These are phyloP conservation scores for Halophytophthora polymorphica DNA, from an alignment of 352 stramenopile species.

Conservation along the genomic window DNA sequence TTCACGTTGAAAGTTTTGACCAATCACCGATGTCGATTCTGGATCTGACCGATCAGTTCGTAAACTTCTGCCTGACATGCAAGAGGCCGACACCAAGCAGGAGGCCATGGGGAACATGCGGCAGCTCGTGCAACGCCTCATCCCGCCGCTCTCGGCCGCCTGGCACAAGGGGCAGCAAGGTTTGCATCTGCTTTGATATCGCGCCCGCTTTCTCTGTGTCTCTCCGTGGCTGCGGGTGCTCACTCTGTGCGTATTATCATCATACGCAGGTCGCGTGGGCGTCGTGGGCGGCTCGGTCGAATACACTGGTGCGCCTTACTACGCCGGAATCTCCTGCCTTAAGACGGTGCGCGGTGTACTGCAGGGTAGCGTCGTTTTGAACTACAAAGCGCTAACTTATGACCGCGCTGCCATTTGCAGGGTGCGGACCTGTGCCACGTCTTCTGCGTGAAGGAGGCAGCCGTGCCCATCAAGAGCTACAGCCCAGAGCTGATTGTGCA, in stretches of 20 bases:
- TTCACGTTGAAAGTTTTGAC: too few species aligned
- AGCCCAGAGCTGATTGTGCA: constrained; percentile 96
- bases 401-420: constrained; percentile 11
- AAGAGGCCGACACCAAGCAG: too few species aligned
- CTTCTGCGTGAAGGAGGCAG: constrained; percentile 93
- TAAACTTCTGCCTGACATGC: too few species aligned
- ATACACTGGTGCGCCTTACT: constrained; percentile 98
- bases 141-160: constrained; percentile 60
- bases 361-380: not conserved
- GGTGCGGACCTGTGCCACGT: constrained; percentile 95
- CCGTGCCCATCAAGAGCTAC: constrained; percentile 97
- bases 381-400: not conserved
- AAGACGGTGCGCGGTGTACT: constrained; percentile 51
- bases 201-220: not conserved
- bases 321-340: constrained; percentile 92
- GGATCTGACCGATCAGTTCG: too few species aligned
- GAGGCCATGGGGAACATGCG: constrained; percentile 12
- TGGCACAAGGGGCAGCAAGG: constrained; percentile 80
- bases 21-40: too few species aligned
- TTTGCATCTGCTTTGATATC: constrained; percentile 5
- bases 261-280: constrained; percentile 73
- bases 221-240: not conserved
- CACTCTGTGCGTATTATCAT: not conserved
- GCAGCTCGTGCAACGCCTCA: constrained; percentile 40
- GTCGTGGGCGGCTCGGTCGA: constrained; percentile 95